phyloP scores from a whole-genome alignment of 805 yeast species.

The Zygotorulaspora sp. region DNA sequence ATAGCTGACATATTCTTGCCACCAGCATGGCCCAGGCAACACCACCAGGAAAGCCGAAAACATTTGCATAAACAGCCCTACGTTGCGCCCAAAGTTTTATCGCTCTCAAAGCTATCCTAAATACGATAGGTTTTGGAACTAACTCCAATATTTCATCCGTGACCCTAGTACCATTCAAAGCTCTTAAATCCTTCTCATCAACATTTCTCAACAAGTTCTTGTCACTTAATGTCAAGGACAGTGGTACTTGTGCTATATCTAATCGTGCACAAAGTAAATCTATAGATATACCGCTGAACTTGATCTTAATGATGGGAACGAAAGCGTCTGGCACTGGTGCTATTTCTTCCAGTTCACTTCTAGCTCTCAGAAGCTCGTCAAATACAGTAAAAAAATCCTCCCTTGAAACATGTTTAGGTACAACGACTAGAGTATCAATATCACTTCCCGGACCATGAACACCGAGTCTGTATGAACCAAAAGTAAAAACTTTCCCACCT shows the following conservation, averaged over 20 bases:
- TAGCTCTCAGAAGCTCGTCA: slow-evolving; percentile 57
- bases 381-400: slow-evolving; percentile 87
- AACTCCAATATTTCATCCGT: slow-evolving; percentile 87
- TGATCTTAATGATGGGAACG: slow-evolving; percentile 93
- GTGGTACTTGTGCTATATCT: slow-evolving; percentile 79
- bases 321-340: slow-evolving; percentile 94
- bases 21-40: slow-evolving; percentile 99
- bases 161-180: slow-evolving; percentile 93
- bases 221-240: slow-evolving; percentile 68
- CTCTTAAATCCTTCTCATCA: slow-evolving; percentile 86
- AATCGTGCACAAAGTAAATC: slow-evolving; percentile 84
- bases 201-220: slow-evolving; percentile 80
- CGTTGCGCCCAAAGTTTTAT: slow-evolving; percentile 96
- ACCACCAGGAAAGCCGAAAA: slow-evolving; percentile 98
- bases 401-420: slow-evolving; percentile 89
- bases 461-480: slow-evolving; percentile 90
- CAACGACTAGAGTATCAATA: slow-evolving; percentile 95
- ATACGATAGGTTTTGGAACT: slow-evolving; percentile 90
- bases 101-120: slow-evolving; percentile 87
- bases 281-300: slow-evolving; percentile 85
- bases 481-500: slow-evolving; percentile 96
- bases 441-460: slow-evolving; percentile 98
- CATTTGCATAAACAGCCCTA: slow-evolving; percentile 89
- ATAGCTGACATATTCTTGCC: slow-evolving; percentile 94
- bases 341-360: slow-evolving; percentile 85